Percentiles rank a stretch among this genome's conserved stretches.
Evolutionary conservation across 2,329 filamentous ascomycete genomes (phyloP).

Genomic region (Alternaria sp.): DNA sequence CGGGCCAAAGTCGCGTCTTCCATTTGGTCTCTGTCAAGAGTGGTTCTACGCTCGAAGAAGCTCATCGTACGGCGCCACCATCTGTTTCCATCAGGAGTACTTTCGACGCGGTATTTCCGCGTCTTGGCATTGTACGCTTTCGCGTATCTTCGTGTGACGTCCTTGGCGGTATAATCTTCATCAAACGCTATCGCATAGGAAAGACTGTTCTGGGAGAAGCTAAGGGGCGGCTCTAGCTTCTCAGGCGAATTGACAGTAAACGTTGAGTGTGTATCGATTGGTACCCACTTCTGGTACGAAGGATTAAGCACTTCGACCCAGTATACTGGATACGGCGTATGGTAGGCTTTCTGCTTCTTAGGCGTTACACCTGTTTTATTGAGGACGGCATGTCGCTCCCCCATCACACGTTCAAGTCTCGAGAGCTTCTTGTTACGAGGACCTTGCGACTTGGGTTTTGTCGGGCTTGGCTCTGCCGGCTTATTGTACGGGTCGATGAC

Average conservation of each 20-base stretch:
- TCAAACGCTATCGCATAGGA: conserved; percentile 88
- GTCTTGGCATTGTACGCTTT: conserved; percentile 94
- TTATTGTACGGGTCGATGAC: conserved; percentile 45
- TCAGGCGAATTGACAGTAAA: conserved; percentile 77
- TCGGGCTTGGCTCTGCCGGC: conserved; percentile 22
- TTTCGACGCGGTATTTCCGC: conserved; percentile 80
- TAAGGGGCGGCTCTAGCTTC: conserved; percentile 82
- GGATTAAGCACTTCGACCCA: conserved; percentile 94
- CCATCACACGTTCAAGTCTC: conserved; percentile 44
- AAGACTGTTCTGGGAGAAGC: conserved; percentile 78
- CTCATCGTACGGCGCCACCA: conserved; percentile 66
- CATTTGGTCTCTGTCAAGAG: conserved; percentile 77
- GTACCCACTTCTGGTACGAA: conserved; percentile 89
- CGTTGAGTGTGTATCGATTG: conserved; percentile 86
- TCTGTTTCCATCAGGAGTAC: conserved; percentile 61
- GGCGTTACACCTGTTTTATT: conserved; percentile 42
- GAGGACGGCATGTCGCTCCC: conserved; percentile 38
- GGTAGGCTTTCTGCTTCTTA: conserved; percentile 62
- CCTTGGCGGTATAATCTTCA: conserved; percentile 77
- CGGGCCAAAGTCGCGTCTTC: conserved; percentile 80
- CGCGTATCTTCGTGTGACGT: conserved; percentile 87
- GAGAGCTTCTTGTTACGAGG: conserved; percentile 44
- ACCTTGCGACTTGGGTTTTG: conserved; percentile 29
- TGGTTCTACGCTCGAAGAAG: conserved; percentile 49
- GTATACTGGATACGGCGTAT: conserved; percentile 83